A percentile compares a stretch with the other conserved stretches of the same genome.
Conservation (phyloP, 192 early-diverging fungal genomes). For the Pilobolus umbonatus region DNA sequence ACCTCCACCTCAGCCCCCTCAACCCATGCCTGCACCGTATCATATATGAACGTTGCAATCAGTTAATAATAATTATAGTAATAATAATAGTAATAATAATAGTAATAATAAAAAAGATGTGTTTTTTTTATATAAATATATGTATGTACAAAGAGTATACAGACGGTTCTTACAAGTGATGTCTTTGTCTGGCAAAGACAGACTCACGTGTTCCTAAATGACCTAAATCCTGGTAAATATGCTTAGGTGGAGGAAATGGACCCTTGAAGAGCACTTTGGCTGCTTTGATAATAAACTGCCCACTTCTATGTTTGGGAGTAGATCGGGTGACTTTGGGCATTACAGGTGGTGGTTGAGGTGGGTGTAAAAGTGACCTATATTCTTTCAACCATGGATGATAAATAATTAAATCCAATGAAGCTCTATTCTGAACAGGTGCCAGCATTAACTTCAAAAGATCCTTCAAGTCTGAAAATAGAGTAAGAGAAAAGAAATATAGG, state of each 20-base stretch:
- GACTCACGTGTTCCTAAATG: conserved; percentile 24
- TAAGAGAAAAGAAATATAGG: background rate
- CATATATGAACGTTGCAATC: background rate
- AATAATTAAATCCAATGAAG: conserved; percentile 31
- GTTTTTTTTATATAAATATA: conserved; percentile 4
- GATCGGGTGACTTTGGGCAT: background rate
- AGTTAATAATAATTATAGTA: too few species aligned
- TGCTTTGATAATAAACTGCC: background rate
- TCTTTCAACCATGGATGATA: conserved; percentile 37
- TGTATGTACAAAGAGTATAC: background rate
- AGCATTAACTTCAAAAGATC: conserved; percentile 32
- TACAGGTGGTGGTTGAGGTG: background rate
- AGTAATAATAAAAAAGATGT: background rate
- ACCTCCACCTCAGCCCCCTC: background rate
- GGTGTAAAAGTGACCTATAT: conserved; percentile 8
- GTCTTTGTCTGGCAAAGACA: background rate
- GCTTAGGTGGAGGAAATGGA: conserved; percentile 27
- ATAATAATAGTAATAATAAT: background rate
- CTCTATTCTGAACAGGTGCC: conserved; percentile 28
- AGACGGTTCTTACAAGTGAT: background rate
- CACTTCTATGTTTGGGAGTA: too few species aligned
- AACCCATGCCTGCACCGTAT: conserved; percentile 4
- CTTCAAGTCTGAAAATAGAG: conserved; percentile 19
- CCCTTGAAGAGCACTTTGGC: conserved; percentile 14
- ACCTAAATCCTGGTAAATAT: conserved; percentile 24